These are phyloP conservation scores for Neonectria faginata DNA, from an alignment of 2,329 filamentous ascomycete genomes.

Conservation along the genomic window DNA sequence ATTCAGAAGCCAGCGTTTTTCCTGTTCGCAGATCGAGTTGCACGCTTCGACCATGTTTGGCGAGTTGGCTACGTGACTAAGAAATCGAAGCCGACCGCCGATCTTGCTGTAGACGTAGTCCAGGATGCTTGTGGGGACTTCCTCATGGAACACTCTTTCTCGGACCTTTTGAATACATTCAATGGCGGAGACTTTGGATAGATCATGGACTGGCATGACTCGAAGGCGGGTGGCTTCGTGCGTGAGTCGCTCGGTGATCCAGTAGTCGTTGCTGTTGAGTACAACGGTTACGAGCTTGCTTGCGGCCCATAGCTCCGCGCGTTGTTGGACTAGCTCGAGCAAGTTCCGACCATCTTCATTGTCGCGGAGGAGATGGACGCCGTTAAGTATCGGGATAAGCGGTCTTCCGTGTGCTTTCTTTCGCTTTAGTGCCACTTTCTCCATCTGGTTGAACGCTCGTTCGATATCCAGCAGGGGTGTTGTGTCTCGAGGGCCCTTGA, in stretches of 20 bases:
- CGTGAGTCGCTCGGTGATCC: slow-evolving; percentile 68
- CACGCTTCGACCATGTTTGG: slow-evolving; percentile 63
- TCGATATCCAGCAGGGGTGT: slow-evolving; percentile 78
- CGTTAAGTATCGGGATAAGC: slow-evolving; percentile 75
- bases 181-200: slow-evolving; percentile 61
- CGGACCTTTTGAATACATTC: slow-evolving; percentile 61
- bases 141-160: slow-evolving; percentile 58
- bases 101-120: slow-evolving; percentile 66
- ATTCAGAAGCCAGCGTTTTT: slow-evolving; percentile 76
- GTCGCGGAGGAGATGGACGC: slow-evolving; percentile 73
- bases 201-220: slow-evolving; percentile 64
- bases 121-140: slow-evolving; percentile 52
- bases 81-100: slow-evolving; percentile 64
- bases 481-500: slow-evolving; percentile 76
- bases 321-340: slow-evolving; percentile 76
- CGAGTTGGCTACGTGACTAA: slow-evolving; percentile 65
- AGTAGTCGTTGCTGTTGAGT: slow-evolving; percentile 70
- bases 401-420: slow-evolving; percentile 62
- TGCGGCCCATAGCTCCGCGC: slow-evolving; percentile 79
- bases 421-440: slow-evolving; percentile 73
- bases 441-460: slow-evolving; percentile 78
- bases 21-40: slow-evolving; percentile 66
- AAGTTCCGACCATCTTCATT: slow-evolving; percentile 75
- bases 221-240: slow-evolving; percentile 67
- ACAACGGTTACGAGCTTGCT: slow-evolving; percentile 73